A percentile compares a stretch with the other conserved stretches of the same genome.
Evolutionary conservation across 1,284 basidiomycete genomes (phyloP).

Genomic region (Irpex rosettiformis): DNA sequence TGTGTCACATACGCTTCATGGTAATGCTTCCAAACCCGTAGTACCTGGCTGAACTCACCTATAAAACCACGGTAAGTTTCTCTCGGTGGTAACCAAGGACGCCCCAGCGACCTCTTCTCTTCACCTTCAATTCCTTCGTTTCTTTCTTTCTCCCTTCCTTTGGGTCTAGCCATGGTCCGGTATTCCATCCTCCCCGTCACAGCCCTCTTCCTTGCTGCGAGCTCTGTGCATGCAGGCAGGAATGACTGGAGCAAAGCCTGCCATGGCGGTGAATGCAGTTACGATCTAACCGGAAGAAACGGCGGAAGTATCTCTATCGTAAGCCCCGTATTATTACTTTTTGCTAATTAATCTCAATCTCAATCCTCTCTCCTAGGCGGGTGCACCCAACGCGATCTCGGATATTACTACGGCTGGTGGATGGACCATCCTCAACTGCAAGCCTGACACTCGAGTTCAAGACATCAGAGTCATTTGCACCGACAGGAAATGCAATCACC

Average conservation of each 20-base stretch:
- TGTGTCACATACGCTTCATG: background rate
- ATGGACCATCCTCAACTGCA: slow-evolving; percentile 48
- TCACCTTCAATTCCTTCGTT: background rate
- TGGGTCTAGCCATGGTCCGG: background rate
- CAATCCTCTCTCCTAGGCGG: slow-evolving; percentile 18
- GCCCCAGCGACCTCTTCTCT: background rate
- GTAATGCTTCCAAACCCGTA: background rate
- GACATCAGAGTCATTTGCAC: slow-evolving; percentile 47
- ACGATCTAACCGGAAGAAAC: background rate
- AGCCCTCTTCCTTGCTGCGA: background rate
- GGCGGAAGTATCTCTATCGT: background rate
- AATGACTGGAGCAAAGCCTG: background rate
- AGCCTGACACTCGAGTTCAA: slow-evolving; percentile 35
- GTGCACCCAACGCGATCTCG: slow-evolving; percentile 39
- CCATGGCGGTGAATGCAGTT: background rate
- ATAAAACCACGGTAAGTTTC: background rate
- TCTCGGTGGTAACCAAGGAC: background rate
- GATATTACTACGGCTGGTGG: slow-evolving; percentile 52
- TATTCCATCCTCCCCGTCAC: background rate
- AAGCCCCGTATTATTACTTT: background rate
- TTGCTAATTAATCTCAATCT: background rate
- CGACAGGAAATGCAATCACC: slow-evolving; percentile 38
- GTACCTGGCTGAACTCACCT: background rate
- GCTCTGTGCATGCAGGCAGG: background rate
- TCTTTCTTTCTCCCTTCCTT: background rate